phyloP scores from a whole-genome alignment of 1,284 basidiomycete species.

The Ganoderma sp. region DNA sequence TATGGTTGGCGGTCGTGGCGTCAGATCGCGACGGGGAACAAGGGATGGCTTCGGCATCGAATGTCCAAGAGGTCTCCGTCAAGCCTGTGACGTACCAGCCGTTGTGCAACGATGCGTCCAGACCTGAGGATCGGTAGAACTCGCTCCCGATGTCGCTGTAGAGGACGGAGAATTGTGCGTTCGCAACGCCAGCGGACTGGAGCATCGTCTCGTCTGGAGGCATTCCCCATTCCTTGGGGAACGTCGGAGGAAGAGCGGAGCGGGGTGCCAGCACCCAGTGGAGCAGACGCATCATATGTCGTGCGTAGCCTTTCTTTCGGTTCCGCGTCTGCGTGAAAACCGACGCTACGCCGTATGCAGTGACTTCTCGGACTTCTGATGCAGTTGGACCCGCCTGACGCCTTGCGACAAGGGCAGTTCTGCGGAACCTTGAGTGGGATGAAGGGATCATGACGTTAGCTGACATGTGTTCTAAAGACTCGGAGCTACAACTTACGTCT shows the following conservation, averaged over 20 bases:
- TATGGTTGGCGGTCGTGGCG: not conserved
- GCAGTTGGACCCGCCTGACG: slow-evolving; percentile 9
- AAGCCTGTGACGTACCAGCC: slow-evolving; percentile 57
- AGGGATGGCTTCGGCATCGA: not conserved
- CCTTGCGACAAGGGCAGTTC: slow-evolving; percentile 35
- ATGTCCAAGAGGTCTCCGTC: slow-evolving; percentile 51
- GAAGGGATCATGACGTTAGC: slow-evolving; percentile 1
- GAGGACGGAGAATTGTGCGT: slow-evolving; percentile 57
- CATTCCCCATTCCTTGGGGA: slow-evolving; percentile 48
- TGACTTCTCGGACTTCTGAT: slow-evolving; percentile 33
- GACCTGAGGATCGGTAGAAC: slow-evolving; percentile 57
- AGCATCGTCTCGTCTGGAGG: slow-evolving; percentile 37
- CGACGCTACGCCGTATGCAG: slow-evolving; percentile 48
- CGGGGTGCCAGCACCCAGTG: slow-evolving; percentile 49
- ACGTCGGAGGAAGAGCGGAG: slow-evolving; percentile 38
- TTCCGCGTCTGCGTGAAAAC: slow-evolving; percentile 53
- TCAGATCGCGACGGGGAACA: not conserved
- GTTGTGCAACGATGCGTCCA: slow-evolving; percentile 39
- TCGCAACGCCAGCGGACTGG: slow-evolving; percentile 28
- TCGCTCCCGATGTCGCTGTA: slow-evolving; percentile 67
- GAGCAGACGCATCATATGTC: slow-evolving; percentile 55
- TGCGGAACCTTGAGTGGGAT: slow-evolving; percentile 38
- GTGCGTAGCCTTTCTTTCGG: slow-evolving; percentile 52
- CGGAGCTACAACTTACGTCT: slow-evolving; percentile 46
- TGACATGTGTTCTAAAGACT: too few species aligned